Base-by-base conservation (phyloP, 2,329 filamentous ascomycete species). In the Trichoderma harzianum region DNA sequence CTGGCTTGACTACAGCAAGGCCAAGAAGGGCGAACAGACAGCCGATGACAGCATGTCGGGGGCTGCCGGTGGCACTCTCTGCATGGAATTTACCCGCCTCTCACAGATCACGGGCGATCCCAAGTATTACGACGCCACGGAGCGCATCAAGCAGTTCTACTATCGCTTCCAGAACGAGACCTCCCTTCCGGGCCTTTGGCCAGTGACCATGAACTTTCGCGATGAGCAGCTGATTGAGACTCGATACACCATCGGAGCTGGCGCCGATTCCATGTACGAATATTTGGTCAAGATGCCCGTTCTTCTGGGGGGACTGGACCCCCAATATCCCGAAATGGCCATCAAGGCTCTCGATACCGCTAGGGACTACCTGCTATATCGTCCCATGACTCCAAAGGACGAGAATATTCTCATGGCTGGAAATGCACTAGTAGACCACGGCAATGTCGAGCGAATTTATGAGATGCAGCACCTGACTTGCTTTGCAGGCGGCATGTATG, bases 81-180 rank as follows among this genome's bases (percentile, higher is more conserved):
- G 89, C 10, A 80, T 95, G 72, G 92, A 95, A 78, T 93, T 95
- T 78, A 93, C 91, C 3, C 85, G 92, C 7, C 84, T 95, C 60
- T 89, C 90, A 24, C 92, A 95, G 80, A 83, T 95, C 72, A 93
- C 92, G 0, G 89, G 88, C 65, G 85, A 94, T 72, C 82, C 87
- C 69, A 93, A 91, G 78, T 95, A 92, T 81, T 94, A 92, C 79
- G 91, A 93, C 80, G 92, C 91, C 6, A 87, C 93, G 68, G 90
- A 92, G 73, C 87, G 91, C n/a, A 87, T 95, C 73, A 94, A 92
- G 74, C 85, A 90, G 76, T 87, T 89, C 72, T 86, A 95, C 63
- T 86, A 90, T 74, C 82, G 85, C 51, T 87, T 87, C 74, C 92
- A 95, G 81, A 87, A 89, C 75, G 80, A 85, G 11, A 94, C 92